phyloP scores from a whole-genome alignment of 352 stramenopile genomes.

The Globisporangium abappressorium region DNA sequence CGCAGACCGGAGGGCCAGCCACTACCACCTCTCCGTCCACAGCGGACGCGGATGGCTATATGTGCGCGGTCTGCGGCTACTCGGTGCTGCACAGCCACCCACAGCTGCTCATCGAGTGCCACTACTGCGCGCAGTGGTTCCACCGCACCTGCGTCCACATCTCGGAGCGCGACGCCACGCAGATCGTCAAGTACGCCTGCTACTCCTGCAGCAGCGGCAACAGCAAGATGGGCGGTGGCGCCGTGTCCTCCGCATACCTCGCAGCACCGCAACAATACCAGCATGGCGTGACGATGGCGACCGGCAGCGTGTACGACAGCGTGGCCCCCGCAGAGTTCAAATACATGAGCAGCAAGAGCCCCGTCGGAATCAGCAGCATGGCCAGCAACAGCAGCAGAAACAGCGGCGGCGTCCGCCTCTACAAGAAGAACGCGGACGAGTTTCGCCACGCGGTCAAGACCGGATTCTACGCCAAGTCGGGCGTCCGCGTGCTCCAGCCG shows the following conservation, averaged over 20 bases:
- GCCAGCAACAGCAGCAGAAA: background rate
- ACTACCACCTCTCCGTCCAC: background rate
- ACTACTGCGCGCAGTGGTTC: slow-evolving; percentile 53
- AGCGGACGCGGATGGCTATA: slow-evolving; percentile 14
- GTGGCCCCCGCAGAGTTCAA: background rate
- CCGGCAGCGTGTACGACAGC: slow-evolving; percentile 7
- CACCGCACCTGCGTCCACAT: slow-evolving; percentile 47
- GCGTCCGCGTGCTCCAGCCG: slow-evolving; percentile 27
- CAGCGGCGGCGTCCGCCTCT: slow-evolving; percentile 9
- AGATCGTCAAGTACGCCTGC: slow-evolving; percentile 48
- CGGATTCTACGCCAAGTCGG: slow-evolving; percentile 34
- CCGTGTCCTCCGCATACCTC: slow-evolving; percentile 24
- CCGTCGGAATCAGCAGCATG: background rate
- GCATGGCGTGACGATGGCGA: background rate
- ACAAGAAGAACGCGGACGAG: slow-evolving; percentile 37
- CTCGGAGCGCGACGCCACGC: slow-evolving; percentile 42
- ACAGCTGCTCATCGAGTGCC: slow-evolving; percentile 49
- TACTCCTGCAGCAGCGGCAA: slow-evolving; percentile 34
- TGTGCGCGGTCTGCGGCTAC: slow-evolving; percentile 19
- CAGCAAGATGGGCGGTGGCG: slow-evolving; percentile 31
- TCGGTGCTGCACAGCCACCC: slow-evolving; percentile 16
- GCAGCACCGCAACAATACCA: background rate
- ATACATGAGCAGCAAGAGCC: background rate
- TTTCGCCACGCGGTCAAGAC: slow-evolving; percentile 42
- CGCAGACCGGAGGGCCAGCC: background rate